These are phyloP conservation scores for Rosa lucieae DNA, from an alignment of 306 rosid genomes.

Conservation along the genomic window DNA sequence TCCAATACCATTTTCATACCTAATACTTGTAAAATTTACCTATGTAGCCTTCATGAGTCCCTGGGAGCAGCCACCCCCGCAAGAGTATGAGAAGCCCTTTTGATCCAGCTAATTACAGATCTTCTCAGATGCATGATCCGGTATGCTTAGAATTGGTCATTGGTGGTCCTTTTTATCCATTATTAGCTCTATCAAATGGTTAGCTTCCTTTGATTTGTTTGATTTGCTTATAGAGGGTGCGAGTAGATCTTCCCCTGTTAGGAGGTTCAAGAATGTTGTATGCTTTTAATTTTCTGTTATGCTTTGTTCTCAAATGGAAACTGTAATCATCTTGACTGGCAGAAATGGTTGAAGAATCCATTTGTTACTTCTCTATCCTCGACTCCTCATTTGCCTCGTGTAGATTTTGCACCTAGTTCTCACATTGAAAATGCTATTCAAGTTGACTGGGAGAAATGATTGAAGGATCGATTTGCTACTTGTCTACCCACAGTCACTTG, in stretches of 20 bases:
- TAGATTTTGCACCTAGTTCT: conserved; percentile 8
- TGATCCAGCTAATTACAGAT: conserved; percentile 34
- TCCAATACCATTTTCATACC: background rate
- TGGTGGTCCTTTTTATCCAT: conserved; percentile 19
- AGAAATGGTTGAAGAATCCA: conserved; percentile 15
- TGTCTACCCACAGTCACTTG: background rate
- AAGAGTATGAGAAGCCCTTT: conserved; percentile 77
- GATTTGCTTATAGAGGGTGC: conserved; percentile 18
- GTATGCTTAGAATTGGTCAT: conserved; percentile 43
- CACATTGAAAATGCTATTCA: background rate
- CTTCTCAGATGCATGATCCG: conserved; percentile 30
- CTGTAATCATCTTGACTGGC: conserved; percentile 14
- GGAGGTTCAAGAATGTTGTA: conserved; percentile 27
- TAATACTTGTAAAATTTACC: conserved; percentile 20
- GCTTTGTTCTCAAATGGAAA: conserved; percentile 7
- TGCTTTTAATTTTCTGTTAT: background rate
- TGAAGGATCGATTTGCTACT: background rate
- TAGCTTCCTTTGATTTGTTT: conserved; percentile 26
- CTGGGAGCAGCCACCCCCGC: conserved; percentile 84
- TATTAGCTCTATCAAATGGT: conserved; percentile 15
- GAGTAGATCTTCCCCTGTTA: conserved; percentile 27
- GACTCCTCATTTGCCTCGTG: background rate
- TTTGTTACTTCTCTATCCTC: conserved; percentile 6
- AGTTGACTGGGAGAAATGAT: background rate
- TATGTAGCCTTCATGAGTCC: conserved; percentile 61